Percentiles rank a stretch among this genome's conserved stretches.
Conservation (phyloP, 129 eudicot species). For the Escallonia rubra region DNA sequence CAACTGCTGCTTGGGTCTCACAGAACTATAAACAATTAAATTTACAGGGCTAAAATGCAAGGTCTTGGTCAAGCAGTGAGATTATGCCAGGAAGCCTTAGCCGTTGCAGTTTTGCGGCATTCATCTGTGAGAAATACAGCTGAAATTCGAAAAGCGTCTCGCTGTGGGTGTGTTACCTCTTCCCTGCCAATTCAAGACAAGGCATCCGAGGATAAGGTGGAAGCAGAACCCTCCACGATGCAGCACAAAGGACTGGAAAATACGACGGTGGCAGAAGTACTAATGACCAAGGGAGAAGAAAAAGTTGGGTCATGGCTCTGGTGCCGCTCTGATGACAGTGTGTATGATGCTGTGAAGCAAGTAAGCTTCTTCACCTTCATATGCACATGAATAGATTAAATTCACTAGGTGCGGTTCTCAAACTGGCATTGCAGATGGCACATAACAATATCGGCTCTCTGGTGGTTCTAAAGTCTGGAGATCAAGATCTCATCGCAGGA, state of each 20-base stretch:
- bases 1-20: neutral
- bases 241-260: constrained; percentile 68
- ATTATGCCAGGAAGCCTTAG: constrained; percentile 40
- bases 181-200: constrained; percentile 3
- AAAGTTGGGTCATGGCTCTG: constrained; percentile 72
- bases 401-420: neutral
- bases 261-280: constrained; percentile 58
- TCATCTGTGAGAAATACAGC: constrained; percentile 1
- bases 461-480: constrained; percentile 88
- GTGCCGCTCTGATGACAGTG: constrained; percentile 76
- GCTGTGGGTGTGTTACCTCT: constrained; percentile 17
- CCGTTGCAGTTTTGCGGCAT: constrained; percentile 27
- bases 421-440: constrained; percentile 53
- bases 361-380: constrained; percentile 25
- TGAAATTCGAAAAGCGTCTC: constrained; percentile 11
- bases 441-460: constrained; percentile 75
- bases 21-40: neutral
- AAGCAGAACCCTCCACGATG: constrained; percentile 15
- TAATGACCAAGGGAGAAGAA: constrained; percentile 69
- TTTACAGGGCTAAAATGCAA: constrained; percentile 47
- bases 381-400: neutral
- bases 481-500: constrained; percentile 69
- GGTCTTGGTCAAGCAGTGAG: constrained; percentile 42
- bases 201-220: neutral
- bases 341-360: constrained; percentile 75